Conservation (phyloP, 345 rosid genomes). For the Eucalyptus sp. region DNA sequence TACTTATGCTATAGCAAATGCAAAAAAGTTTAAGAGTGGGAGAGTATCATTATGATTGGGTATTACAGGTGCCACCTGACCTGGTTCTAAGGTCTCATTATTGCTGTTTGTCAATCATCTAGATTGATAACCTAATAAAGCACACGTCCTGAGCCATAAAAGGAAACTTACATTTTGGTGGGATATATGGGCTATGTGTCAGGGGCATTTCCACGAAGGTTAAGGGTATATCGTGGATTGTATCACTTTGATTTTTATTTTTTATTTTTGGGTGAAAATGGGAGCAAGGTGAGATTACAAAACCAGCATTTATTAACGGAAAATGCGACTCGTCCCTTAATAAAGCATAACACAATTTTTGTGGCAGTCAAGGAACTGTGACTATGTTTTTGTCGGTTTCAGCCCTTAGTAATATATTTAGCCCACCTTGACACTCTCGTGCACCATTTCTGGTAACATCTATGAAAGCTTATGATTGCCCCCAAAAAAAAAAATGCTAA, state of each 20-base stretch:
- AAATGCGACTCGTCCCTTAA: background rate
- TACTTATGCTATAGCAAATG: background rate
- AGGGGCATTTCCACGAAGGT: background rate
- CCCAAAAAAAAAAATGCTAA: background rate
- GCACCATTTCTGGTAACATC: background rate
- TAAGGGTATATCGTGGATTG: background rate
- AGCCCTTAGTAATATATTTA: background rate
- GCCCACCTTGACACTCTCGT: background rate
- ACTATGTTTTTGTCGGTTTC: background rate
- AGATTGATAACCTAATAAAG: background rate
- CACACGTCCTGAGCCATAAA: background rate
- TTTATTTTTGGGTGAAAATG: background rate
- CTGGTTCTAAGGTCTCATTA: background rate
- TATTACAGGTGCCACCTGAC: background rate
- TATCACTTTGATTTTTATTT: background rate
- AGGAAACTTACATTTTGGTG: background rate
- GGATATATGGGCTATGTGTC: background rate
- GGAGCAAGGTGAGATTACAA: background rate
- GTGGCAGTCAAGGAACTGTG: background rate
- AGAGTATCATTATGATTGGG: background rate
- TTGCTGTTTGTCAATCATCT: background rate
- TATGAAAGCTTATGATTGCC: background rate
- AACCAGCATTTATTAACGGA: background rate
- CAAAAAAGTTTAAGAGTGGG: background rate
- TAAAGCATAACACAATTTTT: background rate